phyloP scores from a whole-genome alignment of 805 yeast species.

The Sugiyamaella americana region DNA sequence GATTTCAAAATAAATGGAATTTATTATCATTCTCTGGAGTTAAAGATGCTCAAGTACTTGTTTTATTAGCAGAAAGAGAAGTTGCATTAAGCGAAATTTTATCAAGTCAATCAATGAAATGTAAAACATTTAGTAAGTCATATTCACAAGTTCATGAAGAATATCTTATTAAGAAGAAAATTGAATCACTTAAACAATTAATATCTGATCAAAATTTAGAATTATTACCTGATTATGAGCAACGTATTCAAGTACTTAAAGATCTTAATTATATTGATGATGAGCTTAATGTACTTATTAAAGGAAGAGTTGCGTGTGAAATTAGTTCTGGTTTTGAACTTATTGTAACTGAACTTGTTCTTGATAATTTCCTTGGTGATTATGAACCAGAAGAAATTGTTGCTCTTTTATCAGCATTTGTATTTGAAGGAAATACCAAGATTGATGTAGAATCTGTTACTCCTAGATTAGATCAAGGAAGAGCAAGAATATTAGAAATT shows the following conservation, averaged over 20 bases:
- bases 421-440: slow-evolving; percentile 77
- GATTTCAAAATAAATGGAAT: slow-evolving; percentile 12
- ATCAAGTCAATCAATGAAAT: slow-evolving; percentile 28
- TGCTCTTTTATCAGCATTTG: slow-evolving; percentile 87
- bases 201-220: slow-evolving; percentile 86
- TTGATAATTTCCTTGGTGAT: slow-evolving; percentile 88
- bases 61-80: slow-evolving; percentile 36
- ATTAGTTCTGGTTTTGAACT: slow-evolving; percentile 75
- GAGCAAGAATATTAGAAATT: slow-evolving; percentile 60
- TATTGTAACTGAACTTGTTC: slow-evolving; percentile 77
- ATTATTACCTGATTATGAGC: slow-evolving; percentile 88
- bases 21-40: slow-evolving; percentile 32
- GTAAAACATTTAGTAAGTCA: slow-evolving; percentile 42
- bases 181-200: slow-evolving; percentile 50
- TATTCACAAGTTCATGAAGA: slow-evolving; percentile 43
- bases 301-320: slow-evolving; percentile 93
- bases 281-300: slow-evolving; percentile 64
- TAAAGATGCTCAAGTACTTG: slow-evolving; percentile 34
- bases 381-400: slow-evolving; percentile 95
- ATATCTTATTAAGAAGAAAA: slow-evolving; percentile 42
- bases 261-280: slow-evolving; percentile 77
- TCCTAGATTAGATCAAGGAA: slow-evolving; percentile 66
- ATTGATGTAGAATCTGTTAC: slow-evolving; percentile 69
- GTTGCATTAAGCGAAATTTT: slow-evolving; percentile 32
- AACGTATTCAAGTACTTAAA: slow-evolving; percentile 70